Percentiles rank a stretch among this genome's conserved stretches.
Conservation (phyloP, 495 filamentous ascomycete species). For the Podospora appendiculata region DNA sequence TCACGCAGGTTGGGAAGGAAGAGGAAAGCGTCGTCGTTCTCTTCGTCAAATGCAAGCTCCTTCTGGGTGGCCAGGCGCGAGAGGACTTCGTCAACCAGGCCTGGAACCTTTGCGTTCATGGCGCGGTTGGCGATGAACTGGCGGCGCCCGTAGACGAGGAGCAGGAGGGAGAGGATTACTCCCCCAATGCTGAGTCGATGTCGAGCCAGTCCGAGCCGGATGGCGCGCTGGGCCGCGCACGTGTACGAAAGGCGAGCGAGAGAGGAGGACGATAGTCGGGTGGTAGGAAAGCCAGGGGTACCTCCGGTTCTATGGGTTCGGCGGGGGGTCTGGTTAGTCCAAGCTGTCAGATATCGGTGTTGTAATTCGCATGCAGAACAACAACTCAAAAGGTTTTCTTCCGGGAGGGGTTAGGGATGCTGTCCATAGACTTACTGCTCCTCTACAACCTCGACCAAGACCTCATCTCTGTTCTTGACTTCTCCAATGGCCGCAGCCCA, state of each 20-base stretch:
- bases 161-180: constrained; percentile 46
- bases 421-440: constrained; percentile 57
- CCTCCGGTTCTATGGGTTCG: constrained; percentile 61
- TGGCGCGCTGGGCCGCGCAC: constrained; percentile 82
- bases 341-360: constrained; percentile 29
- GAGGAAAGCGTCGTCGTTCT: constrained; percentile 64
- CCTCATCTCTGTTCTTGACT: constrained; percentile 72
- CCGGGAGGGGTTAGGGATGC: not conserved
- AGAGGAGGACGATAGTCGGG: constrained; percentile 59
- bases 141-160: constrained; percentile 49
- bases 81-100: constrained; percentile 71
- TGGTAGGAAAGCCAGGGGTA: constrained; percentile 49
- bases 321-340: constrained; percentile 73
- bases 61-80: constrained; percentile 78
- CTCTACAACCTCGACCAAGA: constrained; percentile 46
- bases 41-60: constrained; percentile 60
- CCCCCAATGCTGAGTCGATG: constrained; percentile 88
- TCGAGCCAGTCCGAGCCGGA: constrained; percentile 86
- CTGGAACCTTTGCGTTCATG: constrained; percentile 64
- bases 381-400: not conserved
- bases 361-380: constrained; percentile 1
- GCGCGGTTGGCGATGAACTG: constrained; percentile 48
- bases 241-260: constrained; percentile 79
- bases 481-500: constrained; percentile 85
- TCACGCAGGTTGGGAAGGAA: constrained; percentile 84